Base-by-base conservation (phyloP, 306 rosid genomes). In the Astragalus membranaceus region DNA sequence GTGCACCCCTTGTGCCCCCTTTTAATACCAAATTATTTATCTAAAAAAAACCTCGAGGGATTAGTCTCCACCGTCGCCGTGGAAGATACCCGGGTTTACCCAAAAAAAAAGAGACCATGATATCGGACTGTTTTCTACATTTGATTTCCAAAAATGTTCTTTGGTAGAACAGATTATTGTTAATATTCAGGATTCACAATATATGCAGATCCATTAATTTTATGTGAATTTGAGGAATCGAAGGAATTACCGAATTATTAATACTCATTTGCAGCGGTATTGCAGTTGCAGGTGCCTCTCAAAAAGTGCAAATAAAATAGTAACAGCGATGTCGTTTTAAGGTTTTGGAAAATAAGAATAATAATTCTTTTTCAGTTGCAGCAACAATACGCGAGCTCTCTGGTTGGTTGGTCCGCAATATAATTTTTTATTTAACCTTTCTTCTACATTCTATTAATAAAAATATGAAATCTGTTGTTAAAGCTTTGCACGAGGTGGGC, bases 351-450 rank as follows among this genome's bases (percentile, higher is more conserved):
- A 75, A 20, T 20, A 20, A 20, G 23, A 73, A 55, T 41, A 75
- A 66, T 65, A 50, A 20, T 50, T 59, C 2, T 70, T 70, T 67
- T 75, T 57, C 74, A 50, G 66, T 73, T 78, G 85, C 86, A 62
- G 84, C 85, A 82, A 51, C 41, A 30, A 85, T 96, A 85, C 90
- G 96, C 96, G 89, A 64, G 9, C 80, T 83, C 80, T 83, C 81
- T 87, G 88, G 86, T 89, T 85, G 91, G 89, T 80, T 82, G 89
- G 89, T 79, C 88, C 75, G 85, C 86, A 71, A 60, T 78, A 67
- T 60, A 10, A 46, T 37, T 10, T 11, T 12, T 1, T 37, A 5
- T 16, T 67, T 49, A 36, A 20, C 14, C 63, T 20, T 0, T 17
- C 29, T 36, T 68, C 35, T 30, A 35, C 29, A 43, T 64, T 66